phyloP scores from a whole-genome alignment of 192 early-diverging fungal species.

The Podila epicladia region DNA sequence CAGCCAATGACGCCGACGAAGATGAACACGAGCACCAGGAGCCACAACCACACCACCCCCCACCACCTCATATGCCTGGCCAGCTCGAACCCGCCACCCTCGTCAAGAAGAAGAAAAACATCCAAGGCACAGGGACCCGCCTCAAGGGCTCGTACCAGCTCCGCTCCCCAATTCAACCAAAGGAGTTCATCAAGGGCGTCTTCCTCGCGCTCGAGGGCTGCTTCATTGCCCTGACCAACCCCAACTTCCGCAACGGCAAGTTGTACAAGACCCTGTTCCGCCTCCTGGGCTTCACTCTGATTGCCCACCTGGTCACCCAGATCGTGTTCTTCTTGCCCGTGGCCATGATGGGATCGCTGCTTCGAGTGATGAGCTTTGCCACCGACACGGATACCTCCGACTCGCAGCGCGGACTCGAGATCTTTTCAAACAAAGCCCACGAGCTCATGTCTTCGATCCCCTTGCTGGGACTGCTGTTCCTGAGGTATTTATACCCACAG shows the following conservation, averaged over 20 bases:
- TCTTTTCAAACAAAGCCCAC: constrained; percentile 43
- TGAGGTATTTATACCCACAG: constrained; percentile 67
- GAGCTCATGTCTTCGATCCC: constrained; percentile 56
- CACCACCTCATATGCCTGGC: constrained; percentile 2
- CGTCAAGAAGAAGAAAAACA: constrained; percentile 14
- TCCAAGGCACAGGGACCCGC: constrained; percentile 15
- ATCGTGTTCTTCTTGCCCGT: constrained; percentile 58
- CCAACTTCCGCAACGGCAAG: constrained; percentile 53
- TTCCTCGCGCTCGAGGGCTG: constrained; percentile 55
- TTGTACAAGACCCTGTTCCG: constrained; percentile 54
- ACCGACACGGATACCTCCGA: constrained; percentile 39
- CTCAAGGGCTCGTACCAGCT: constrained; percentile 21
- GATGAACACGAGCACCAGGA: neutral
- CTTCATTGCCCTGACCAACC: constrained; percentile 55
- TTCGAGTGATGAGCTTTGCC: constrained; percentile 30
- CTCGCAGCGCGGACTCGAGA: constrained; percentile 39
- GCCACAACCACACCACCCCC: neutral
- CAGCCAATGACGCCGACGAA: neutral
- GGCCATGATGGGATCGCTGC: constrained; percentile 40
- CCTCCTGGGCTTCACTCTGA: constrained; percentile 49
- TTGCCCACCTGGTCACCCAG: constrained; percentile 53
- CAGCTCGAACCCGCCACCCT: constrained; percentile 3
- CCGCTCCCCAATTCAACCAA: constrained; percentile 40
- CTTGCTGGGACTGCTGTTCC: constrained; percentile 60
- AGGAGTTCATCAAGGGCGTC: constrained; percentile 51